Evolutionary conservation across 257 asterid genomes (phyloP), one percentile per base, ranked within the genome.

Genomic region (Salvia hispanica): DNA sequence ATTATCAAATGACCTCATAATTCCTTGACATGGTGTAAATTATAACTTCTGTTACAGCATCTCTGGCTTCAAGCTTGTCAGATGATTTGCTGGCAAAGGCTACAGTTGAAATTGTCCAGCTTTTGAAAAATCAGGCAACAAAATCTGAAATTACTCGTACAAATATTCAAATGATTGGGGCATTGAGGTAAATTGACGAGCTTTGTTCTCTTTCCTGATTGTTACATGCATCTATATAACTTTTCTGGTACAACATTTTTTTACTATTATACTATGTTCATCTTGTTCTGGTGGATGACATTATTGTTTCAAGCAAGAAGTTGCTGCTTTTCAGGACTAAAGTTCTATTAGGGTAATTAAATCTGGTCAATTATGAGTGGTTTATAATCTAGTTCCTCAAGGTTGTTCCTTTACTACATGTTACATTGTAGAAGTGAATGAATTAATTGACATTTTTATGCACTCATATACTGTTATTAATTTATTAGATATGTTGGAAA

Each of bases 131-230:
- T 53, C 88, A 82, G 77, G 56, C 82, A 18, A 59, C 81, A 40
- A 94, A 94, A 74, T 80, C 98, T 54, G 99, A 94, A 67, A 82
- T 91, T 78, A 83, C 89, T 0, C 93, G 99, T 56, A 94, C 99
- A 62, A 87, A 89, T 82, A 94, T 94, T 76, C 99, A 91, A 82
- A 91, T 94, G 99, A 86, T 91, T 58, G 99, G 99, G 73, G 98
- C 99, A 60, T 77, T 94, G 64, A 94, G 99, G 99, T 91, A 77
- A 74, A 47, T 57, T 43, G 52, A 63, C 6, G 9, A 39, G 69
- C 57, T 70, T 25, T 2, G 18, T 57, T 57, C 66, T 69, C 64
- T 47, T 69, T 11, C 21, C 46, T 66, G 16, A 74, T 71, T 62
- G 55, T 62, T 62, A 50, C 66, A 58, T 47, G 6, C 40, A 36